Conservation (phyloP, 2,329 filamentous ascomycete genomes). For the Alternaria incomplexa region DNA sequence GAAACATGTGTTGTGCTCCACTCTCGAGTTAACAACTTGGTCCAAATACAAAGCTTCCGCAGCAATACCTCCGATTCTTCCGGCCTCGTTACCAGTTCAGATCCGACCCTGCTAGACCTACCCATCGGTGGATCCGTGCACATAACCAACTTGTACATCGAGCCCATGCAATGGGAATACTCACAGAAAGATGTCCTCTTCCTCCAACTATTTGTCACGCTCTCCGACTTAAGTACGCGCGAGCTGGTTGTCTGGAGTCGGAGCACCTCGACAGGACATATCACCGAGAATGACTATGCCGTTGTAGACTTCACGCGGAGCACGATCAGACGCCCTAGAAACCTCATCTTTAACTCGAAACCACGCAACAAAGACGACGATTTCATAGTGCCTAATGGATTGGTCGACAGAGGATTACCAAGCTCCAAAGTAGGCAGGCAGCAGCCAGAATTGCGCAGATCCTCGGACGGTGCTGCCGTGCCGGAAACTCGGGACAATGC, state of each 20-base stretch:
- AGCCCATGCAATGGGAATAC: slow-evolving; percentile 31
- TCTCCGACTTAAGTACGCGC: slow-evolving; percentile 34
- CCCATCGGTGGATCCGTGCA: slow-evolving; percentile 6
- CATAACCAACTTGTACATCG: slow-evolving; percentile 26
- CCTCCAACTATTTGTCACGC: slow-evolving; percentile 31
- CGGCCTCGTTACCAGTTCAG: slow-evolving; percentile 25
- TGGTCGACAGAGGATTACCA: slow-evolving; percentile 15
- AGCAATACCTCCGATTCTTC: slow-evolving; percentile 8
- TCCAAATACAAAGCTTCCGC: slow-evolving; percentile 40
- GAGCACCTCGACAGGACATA: slow-evolving; percentile 1
- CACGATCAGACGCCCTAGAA: slow-evolving; percentile 10
- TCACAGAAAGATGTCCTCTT: slow-evolving; percentile 25
- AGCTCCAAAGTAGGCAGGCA: slow-evolving; percentile 14
- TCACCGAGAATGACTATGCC: not conserved
- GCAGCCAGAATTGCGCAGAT: not conserved
- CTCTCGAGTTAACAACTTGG: slow-evolving; percentile 39
- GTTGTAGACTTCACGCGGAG: slow-evolving; percentile 30
- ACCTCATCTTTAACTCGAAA: not conserved
- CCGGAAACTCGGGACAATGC: slow-evolving; percentile 13
- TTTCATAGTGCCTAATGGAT: slow-evolving; percentile 37
- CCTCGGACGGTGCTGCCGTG: not conserved
- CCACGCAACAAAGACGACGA: slow-evolving; percentile 27
- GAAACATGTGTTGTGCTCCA: slow-evolving; percentile 40
- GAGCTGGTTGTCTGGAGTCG: slow-evolving; percentile 27
- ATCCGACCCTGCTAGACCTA: slow-evolving; percentile 33